These are phyloP conservation scores for Salix caprea DNA, from an alignment of 345 rosid species.

Conservation along the genomic window DNA sequence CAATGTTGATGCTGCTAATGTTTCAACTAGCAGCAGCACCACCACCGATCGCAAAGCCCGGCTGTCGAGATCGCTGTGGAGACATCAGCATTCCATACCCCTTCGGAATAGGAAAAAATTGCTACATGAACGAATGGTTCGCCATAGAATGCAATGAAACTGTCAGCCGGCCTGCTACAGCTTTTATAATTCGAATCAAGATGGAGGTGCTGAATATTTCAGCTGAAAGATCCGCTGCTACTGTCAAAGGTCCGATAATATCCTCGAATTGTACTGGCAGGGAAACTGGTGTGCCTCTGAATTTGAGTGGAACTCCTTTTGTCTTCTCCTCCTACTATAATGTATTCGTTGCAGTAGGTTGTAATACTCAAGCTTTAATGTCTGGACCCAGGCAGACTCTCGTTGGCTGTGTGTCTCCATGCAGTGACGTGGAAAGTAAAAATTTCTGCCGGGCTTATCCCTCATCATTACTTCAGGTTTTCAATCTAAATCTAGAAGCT, in stretches of 20 bases:
- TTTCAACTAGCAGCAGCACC: not conserved
- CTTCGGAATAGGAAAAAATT: slow-evolving; percentile 4
- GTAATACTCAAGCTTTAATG: not conserved
- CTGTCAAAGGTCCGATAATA: not conserved
- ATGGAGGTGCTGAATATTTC: not conserved
- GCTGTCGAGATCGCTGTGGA: not conserved
- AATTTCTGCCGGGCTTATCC: not conserved
- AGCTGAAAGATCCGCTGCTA: not conserved
- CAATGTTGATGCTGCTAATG: not conserved
- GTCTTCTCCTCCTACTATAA: not conserved
- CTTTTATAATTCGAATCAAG: not conserved
- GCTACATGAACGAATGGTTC: slow-evolving; percentile 1
- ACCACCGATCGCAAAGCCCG: not conserved
- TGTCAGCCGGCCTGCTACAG: not conserved
- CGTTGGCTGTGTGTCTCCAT: not conserved
- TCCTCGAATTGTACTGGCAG: not conserved
- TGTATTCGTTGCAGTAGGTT: slow-evolving; percentile 9
- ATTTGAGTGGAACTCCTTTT: slow-evolving; percentile 4
- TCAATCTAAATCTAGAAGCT: not conserved
- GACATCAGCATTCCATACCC: slow-evolving; percentile 13
- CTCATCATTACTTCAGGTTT: not conserved
- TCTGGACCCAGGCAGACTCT: accelerated
- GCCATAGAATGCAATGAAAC: not conserved
- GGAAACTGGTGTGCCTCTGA: not conserved
- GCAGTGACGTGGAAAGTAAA: not conserved